Base-by-base conservation (phyloP, 106 monocot species). In the Dendrobium chrysotoxum region DNA sequence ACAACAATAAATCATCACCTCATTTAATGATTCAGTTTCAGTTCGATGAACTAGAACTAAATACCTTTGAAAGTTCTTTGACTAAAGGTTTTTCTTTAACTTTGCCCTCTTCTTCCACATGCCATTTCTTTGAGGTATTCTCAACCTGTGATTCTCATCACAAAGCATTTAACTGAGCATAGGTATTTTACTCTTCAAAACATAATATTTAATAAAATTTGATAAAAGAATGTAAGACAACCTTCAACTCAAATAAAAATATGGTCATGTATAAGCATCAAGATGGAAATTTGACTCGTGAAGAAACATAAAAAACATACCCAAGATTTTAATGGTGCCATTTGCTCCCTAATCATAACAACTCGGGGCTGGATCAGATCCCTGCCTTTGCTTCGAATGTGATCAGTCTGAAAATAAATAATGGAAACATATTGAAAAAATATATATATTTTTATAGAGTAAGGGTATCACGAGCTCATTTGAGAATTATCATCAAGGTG, bases 241-340 rank as follows among this genome's bases (percentile, higher is more conserved):
- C 5, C 17, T 44, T n/a, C 8, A 44, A 44, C 5, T 21, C 45
- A 40, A 75, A 1, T 7, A 23, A 50, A 50, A n/a, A 9, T n/a
- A 12, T 15, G 12, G 70, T 35, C 10, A 70, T 70, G 15, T 7
- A 70, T 11, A 17, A 70, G 28, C 11, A 35, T 70, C 2, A 70
- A 70, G 40, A 74, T 72, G 18, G 39, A 17, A 46, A 47, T 10
- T 47, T 10, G 31, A 30, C 21, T 10, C 4, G 5, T 17, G 17
- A 54, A 35, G 16, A 13, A 72, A 26, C 40, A 38, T 58, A 7
- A 72, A 75, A 61, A 5, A 26, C 85, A 28, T 81, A 91, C 91
- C 91, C 91, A 91, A 85, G 61, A 75, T 85, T 85, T 80, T 42
- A 91, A 21, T 53, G 91, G 91, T 45, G 28, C 65, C 71, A 91